These are phyloP conservation scores for Santalum album DNA, from an alignment of 164 flowering plant species.

Conservation along the genomic window DNA sequence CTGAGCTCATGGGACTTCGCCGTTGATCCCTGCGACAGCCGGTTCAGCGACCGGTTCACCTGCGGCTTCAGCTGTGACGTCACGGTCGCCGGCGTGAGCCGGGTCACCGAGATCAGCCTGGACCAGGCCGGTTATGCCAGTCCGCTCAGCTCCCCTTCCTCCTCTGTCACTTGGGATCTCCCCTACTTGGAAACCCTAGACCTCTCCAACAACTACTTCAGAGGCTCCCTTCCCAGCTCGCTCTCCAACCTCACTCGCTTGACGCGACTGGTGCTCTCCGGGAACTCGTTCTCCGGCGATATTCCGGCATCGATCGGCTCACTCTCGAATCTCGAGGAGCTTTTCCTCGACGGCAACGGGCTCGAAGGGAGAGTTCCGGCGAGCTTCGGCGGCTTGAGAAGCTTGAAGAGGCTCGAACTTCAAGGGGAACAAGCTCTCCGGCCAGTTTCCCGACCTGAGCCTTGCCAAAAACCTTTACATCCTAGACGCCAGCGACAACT, in stretches of 20 bases:
- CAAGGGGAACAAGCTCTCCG: slow-evolving; percentile 55
- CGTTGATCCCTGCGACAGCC: slow-evolving; percentile 76
- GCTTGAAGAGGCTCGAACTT: slow-evolving; percentile 53
- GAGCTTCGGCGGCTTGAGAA: slow-evolving; percentile 30
- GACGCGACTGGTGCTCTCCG: slow-evolving; percentile 49
- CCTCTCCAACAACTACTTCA: slow-evolving; percentile 51
- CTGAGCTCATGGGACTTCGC: slow-evolving; percentile 74
- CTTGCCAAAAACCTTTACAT: slow-evolving; percentile 31
- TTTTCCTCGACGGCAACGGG: slow-evolving; percentile 57
- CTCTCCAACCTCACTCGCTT: slow-evolving; percentile 49
- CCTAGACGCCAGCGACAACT: slow-evolving; percentile 62
- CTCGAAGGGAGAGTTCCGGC: slow-evolving; percentile 49
- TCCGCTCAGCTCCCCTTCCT: slow-evolving; percentile 16
- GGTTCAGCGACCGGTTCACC: slow-evolving; percentile 56
- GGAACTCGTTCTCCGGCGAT: slow-evolving; percentile 65
- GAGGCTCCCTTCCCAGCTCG: slow-evolving; percentile 52
- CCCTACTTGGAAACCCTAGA: slow-evolving; percentile 59
- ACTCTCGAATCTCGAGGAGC: slow-evolving; percentile 50
- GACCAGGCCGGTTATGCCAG: slow-evolving; percentile 84
- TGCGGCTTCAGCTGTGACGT: slow-evolving; percentile 84
- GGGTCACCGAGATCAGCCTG: slow-evolving; percentile 77
- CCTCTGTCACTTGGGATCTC: slow-evolving; percentile 35
- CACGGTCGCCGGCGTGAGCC: slow-evolving; percentile 21
- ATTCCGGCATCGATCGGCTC: slow-evolving; percentile 56
- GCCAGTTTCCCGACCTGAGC: slow-evolving; percentile 55